Base-by-base conservation (phyloP, 2,329 filamentous ascomycete genomes). In the Hortaea sp. region DNA sequence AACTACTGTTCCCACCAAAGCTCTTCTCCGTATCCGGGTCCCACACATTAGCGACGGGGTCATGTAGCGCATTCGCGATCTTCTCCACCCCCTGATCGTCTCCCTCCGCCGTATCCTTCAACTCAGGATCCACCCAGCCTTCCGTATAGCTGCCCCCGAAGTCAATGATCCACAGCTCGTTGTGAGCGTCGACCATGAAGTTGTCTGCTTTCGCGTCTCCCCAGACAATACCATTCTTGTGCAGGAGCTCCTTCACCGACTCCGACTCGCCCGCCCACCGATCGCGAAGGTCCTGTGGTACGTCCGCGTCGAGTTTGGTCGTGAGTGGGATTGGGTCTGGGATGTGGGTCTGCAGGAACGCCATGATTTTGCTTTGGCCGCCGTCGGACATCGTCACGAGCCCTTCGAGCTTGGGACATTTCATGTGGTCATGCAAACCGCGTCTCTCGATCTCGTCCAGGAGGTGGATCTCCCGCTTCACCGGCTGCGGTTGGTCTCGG, bases 171-270 rank as follows among this genome's bases (percentile, higher is more conserved):
- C 60, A 68, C n/a, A 65, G 48, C 35, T 60, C 49, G 13, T 64
- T 58, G n/a, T 62, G 39, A 40, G 50, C 41, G 48, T 66, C 64
- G 7, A 67, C 62, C 54, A 68, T 52, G 55, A 68, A 65, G 39
- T 68, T 68, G 45, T 66, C 65, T 5, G 64, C 61, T 52, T 68
- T 67, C 1, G 62, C 64, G 43, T 68, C 65, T 10, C 66, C 65
- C 64, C 64, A 68, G 20, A 20, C 2, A 66, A 68, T 60, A 10
- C 53, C 50, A 31, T 61, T 46, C 29, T 59, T 53, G 47, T 68
- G 65, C 13, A 68, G 57, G 11, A 56, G 47, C 11, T 48, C 42
- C n/a, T 45, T 50, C 49, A 60, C 59, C 20, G 56, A 49, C 11
- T 54, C 51, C 1, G 56, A 52, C 31, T 63, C 60, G 5, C 48